Conservation (phyloP, 129 eudicot species). For the Apium graveolens region DNA sequence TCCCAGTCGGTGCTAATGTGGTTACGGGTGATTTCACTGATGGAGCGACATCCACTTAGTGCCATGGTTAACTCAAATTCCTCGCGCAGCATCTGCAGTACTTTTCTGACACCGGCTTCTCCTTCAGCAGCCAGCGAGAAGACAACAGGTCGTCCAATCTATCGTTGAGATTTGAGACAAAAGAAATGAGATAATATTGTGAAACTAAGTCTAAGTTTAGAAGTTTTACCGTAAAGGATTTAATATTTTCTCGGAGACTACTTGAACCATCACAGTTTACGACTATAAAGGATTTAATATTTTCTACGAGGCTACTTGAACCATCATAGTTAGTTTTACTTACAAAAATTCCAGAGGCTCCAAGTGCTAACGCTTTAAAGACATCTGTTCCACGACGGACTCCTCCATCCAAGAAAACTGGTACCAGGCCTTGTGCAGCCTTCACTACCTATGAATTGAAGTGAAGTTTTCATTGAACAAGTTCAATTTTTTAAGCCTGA, state of each 20-base stretch:
- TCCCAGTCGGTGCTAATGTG: slow-evolving; percentile 87
- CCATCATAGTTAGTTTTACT: slow-evolving; percentile 18
- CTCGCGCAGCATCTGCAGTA: slow-evolving; percentile 79
- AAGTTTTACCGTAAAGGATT: no score
- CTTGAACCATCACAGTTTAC: no score
- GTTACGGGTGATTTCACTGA: slow-evolving; percentile 63
- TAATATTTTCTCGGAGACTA: no score
- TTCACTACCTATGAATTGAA: no score
- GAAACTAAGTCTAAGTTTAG: neutral
- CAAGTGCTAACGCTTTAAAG: slow-evolving; percentile 94
- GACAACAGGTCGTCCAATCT: slow-evolving; percentile 87
- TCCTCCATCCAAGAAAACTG: slow-evolving; percentile 93
- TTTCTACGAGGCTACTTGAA: no score
- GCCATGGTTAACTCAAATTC: slow-evolving; percentile 97
- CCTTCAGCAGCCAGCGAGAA: slow-evolving; percentile 92
- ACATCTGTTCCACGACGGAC: slow-evolving; percentile 98
- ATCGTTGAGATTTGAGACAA: neutral
- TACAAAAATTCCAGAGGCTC: slow-evolving; percentile 94
- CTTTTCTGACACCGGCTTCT: slow-evolving; percentile 88
- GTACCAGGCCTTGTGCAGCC: slow-evolving; percentile 90
- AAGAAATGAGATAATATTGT: neutral
- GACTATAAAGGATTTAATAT: no score
- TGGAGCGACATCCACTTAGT: slow-evolving; percentile 73
- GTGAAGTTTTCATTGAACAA: no score
- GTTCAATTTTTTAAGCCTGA: no score